These are phyloP conservation scores for Suhomyces faveliae DNA, from an alignment of 805 yeast species.

Conservation along the genomic window DNA sequence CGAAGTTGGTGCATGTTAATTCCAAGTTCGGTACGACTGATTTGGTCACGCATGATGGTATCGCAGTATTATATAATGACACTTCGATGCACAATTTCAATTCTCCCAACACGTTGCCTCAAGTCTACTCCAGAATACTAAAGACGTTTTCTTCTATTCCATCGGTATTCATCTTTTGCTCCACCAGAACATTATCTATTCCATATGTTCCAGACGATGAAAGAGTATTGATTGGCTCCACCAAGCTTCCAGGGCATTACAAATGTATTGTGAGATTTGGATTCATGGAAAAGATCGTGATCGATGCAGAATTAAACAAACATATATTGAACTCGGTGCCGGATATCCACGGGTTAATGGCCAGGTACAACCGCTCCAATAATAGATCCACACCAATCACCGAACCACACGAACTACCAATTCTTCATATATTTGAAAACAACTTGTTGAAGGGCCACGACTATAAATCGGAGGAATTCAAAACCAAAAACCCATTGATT, in stretches of 20 bases:
- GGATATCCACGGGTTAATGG: conserved; percentile 12
- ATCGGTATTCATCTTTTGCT: conserved; percentile 42
- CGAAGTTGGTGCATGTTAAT: conserved; percentile 9
- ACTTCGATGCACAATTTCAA: conserved; percentile 32
- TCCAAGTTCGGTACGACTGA: conserved; percentile 20
- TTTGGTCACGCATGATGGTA: conserved; percentile 30
- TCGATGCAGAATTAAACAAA: conserved; percentile 19
- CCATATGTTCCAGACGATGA: conserved; percentile 44
- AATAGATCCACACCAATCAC: background rate
- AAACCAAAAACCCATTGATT: conserved; percentile 17
- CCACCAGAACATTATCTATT: conserved; percentile 39
- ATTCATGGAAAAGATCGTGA: conserved; percentile 42
- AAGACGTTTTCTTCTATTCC: conserved; percentile 46
- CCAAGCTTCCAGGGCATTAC: conserved; percentile 46
- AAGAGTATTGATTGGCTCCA: conserved; percentile 37
- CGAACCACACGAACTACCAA: conserved; percentile 15
- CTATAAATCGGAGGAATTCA: conserved; percentile 13
- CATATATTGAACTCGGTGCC: conserved; percentile 22
- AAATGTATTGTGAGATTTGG: conserved; percentile 50
- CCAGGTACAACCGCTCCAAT: conserved; percentile 5
- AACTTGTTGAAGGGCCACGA: conserved; percentile 26
- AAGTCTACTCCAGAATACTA: conserved; percentile 35
- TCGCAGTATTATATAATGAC: conserved; percentile 44
- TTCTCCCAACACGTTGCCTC: conserved; percentile 48
- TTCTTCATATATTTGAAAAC: conserved; percentile 30